phyloP scores from a whole-genome alignment of 2,329 filamentous ascomycete species.

The Aspergillus sp. region DNA sequence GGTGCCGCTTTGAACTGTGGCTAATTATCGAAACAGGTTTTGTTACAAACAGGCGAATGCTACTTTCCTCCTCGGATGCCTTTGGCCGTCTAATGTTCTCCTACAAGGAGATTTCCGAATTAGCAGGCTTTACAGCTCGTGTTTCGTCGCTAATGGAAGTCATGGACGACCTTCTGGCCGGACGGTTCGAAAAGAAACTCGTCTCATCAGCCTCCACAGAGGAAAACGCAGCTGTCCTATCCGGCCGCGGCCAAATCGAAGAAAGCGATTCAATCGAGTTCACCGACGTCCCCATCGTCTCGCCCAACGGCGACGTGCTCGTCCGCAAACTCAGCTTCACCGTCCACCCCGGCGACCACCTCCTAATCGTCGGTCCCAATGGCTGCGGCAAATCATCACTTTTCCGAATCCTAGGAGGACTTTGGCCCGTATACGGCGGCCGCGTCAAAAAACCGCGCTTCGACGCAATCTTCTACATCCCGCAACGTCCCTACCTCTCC shows the following conservation, averaged over 20 bases:
- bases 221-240: slow-evolving; percentile 78
- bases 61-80: slow-evolving; percentile 90
- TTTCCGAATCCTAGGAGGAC: slow-evolving; percentile 91
- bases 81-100: slow-evolving; percentile 97
- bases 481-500: slow-evolving; percentile 90
- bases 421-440: slow-evolving; percentile 98
- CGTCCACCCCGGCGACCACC: slow-evolving; percentile 81
- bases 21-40: slow-evolving; percentile 56
- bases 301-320: slow-evolving; percentile 91
- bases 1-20: neutral
- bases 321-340: slow-evolving; percentile 83
- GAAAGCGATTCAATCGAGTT: slow-evolving; percentile 86
- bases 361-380: slow-evolving; percentile 94
- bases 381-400: slow-evolving; percentile 95
- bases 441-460: slow-evolving; percentile 89
- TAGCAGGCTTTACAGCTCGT: slow-evolving; percentile 91
- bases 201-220: slow-evolving; percentile 84
- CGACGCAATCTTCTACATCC: slow-evolving; percentile 96
- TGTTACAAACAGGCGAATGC: slow-evolving; percentile 88
- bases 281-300: slow-evolving; percentile 88
- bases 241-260: slow-evolving; percentile 75
- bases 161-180: slow-evolving; percentile 87
- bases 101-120: slow-evolving; percentile 94
- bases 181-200: slow-evolving; percentile 93
- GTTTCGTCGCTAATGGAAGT: slow-evolving; percentile 88